Base-by-base conservation (phyloP, 768 basidiomycete species). In the Chiua virens region DNA sequence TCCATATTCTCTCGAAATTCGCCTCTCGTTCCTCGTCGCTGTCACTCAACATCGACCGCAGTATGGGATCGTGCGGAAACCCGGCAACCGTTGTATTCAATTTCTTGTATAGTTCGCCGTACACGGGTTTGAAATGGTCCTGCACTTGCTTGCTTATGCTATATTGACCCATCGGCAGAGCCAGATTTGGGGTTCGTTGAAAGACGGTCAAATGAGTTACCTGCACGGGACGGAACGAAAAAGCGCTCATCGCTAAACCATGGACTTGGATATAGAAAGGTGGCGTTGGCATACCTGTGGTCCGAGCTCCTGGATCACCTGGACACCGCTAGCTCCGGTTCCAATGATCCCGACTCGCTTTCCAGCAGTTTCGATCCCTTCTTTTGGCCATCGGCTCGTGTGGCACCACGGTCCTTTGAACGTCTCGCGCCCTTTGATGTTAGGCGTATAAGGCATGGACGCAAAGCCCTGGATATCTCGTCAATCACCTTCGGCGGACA, bases 301-400 rank as follows among this genome's bases (percentile, higher is more conserved):
- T 21, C 58, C 58, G 14, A 59, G 35, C 22, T 51, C 58, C 38
- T 59, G 49, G 18, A 55, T 52, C 0, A 55, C 21, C 11, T 59
- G 58, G 5, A 59, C 41, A 2, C 57, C 53, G 4, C 58, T 59
- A 3, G 57, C 52, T 0, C 58, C 57, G 0, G 58, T 59, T 6
- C 58, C 58, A 15, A 59, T 47, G 23, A 59, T n/a, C 0, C 42
- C 57, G 2, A 59, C 53, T 15, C 57, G 49, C 37, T 54, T 59
- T 22, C 49, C 53, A 2, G 20, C 3, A 15, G 18, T 40, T n/a
- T 55, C 47, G 3, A 52, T 51, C 0, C 49, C 57, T 46, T 42
- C 56, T 22, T 47, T 43, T 10, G 57, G 57, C 56, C 57, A 58
- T 3, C 45, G 38, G 20, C 39, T 38, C 9, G 52, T 59, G 20